Percentiles rank a stretch among this genome's conserved stretches.
Evolutionary conservation across 805 yeast species (phyloP).

Genomic region (Saccharomycopsis capsularis): DNA sequence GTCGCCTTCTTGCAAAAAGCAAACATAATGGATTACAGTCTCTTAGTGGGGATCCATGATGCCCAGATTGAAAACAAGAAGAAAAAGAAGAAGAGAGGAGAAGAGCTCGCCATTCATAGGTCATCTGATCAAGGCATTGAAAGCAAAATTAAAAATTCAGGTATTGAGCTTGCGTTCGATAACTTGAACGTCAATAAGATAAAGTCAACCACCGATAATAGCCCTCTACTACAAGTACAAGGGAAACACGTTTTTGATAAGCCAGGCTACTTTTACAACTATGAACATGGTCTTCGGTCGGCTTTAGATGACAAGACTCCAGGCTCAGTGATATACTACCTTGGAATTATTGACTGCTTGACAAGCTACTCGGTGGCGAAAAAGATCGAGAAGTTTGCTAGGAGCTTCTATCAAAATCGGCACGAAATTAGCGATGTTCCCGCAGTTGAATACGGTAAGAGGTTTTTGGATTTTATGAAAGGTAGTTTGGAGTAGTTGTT

Average conservation of each 20-base stretch:
- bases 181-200: constrained; percentile 17
- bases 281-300: constrained; percentile 79
- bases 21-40: constrained; percentile 93
- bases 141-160: constrained; percentile 29
- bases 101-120: constrained; percentile 37
- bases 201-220: not conserved
- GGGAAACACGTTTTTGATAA: constrained; percentile 26
- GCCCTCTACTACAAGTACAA: not conserved
- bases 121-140: constrained; percentile 34
- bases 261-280: constrained; percentile 57
- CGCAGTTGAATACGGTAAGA: constrained; percentile 79
- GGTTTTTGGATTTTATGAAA: constrained; percentile 73
- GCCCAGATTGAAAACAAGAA: constrained; percentile 17
- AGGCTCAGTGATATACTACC: constrained; percentile 64
- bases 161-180: constrained; percentile 40
- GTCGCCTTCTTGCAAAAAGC: constrained; percentile 62
- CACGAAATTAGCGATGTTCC: constrained; percentile 82
- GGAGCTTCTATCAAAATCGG: constrained; percentile 63
- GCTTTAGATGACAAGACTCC: constrained; percentile 60
- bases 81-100: no score
- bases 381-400: constrained; percentile 77
- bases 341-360: constrained; percentile 91
- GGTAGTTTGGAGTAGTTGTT: not conserved
- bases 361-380: constrained; percentile 74
- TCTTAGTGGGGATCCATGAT: constrained; percentile 71